Percentiles rank a stretch among this genome's conserved stretches.
Evolutionary conservation across 2,329 filamentous ascomycete genomes (phyloP).

Genomic region (Drechslera avenae): DNA sequence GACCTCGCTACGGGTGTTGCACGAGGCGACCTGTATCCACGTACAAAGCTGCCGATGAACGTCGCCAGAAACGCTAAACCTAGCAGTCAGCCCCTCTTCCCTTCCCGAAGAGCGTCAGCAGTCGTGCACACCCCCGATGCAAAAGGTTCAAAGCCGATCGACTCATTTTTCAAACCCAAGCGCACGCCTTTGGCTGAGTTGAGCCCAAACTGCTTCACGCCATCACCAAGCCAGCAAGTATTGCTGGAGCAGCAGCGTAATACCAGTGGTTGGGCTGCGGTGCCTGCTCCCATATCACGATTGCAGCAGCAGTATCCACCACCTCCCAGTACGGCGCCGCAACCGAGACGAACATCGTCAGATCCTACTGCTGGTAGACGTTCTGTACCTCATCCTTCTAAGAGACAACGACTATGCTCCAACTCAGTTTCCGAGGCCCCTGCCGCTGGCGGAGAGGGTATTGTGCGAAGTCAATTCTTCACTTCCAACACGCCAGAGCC

Average conservation of each 20-base stretch:
- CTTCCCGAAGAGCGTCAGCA: slow-evolving; percentile 35
- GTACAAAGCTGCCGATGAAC: slow-evolving; percentile 72
- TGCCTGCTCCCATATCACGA: slow-evolving; percentile 52
- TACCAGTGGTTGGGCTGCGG: slow-evolving; percentile 61
- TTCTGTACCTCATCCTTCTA: slow-evolving; percentile 52
- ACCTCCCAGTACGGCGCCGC: slow-evolving; percentile 49
- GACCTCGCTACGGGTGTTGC: slow-evolving; percentile 76
- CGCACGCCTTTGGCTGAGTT: slow-evolving; percentile 69
- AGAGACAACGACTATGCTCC: slow-evolving; percentile 54
- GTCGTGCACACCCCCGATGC: slow-evolving; percentile 53
- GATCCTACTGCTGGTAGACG: slow-evolving; percentile 46
- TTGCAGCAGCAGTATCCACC: slow-evolving; percentile 28
- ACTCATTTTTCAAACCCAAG: slow-evolving; percentile 68
- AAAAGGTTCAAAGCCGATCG: slow-evolving; percentile 67
- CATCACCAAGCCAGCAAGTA: slow-evolving; percentile 67
- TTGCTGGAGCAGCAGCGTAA: slow-evolving; percentile 60
- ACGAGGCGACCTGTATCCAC: slow-evolving; percentile 82
- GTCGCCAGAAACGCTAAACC: slow-evolving; percentile 41
- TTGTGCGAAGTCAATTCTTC: slow-evolving; percentile 55
- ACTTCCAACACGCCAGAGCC: slow-evolving; percentile 41
- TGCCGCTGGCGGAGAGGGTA: slow-evolving; percentile 30
- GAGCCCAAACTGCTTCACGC: slow-evolving; percentile 69
- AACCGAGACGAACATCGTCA: slow-evolving; percentile 48
- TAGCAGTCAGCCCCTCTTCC: slow-evolving; percentile 45
- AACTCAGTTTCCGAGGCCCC: slow-evolving; percentile 42